Base-by-base conservation (phyloP, 768 basidiomycete species). In the Panaeolus papilionaceus region DNA sequence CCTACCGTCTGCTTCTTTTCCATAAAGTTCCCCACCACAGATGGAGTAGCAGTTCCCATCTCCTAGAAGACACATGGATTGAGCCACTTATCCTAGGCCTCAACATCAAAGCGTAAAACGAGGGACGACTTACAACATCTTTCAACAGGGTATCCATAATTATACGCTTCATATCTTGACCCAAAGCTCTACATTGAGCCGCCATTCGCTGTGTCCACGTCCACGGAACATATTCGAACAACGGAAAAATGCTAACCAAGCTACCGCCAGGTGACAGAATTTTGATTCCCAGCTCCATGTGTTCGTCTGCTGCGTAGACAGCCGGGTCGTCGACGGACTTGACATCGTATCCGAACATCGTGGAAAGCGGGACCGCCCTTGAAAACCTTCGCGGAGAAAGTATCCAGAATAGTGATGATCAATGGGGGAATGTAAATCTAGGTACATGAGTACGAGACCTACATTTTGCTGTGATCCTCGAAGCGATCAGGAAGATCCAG, bases 11-110 rank as follows among this genome's bases (percentile, higher is more conserved):
- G 28, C 54, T 72, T 71, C 44, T 67, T 72, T 63, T 70, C 54
- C 4, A 71, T 64, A 38, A 72, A 71, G 18, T 71, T 40, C 0
- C 70, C 66, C 4, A 74, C 23, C 1, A 74, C 26, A n/a, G 73
- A 72, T 2, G 70, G 45, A 3, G 20, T 8, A 9, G 65, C 71
- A 5, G 42, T 65, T 3, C 73, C 71, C 16, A 67, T 66, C 8
- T 28, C 67, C 73, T 74, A 16, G 14, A 33, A 33, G 33, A 42
- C 49, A 42, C 44, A 7, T 66, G 20, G 26, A 38, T 20, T 38
- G 8, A 33, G 38, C 1, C 20, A 38, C 18, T 5, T 3, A 5
- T 33, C 33, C 4, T 18, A 16, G 3, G 23, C 23, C 23, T 23
- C 23, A 23, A 23, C 23, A 23, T 23, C 23, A 23, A 23, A 62